Evolutionary conservation across 2,329 filamentous ascomycete genomes (phyloP).

Genomic region (Reticulascus tulasneorum): DNA sequence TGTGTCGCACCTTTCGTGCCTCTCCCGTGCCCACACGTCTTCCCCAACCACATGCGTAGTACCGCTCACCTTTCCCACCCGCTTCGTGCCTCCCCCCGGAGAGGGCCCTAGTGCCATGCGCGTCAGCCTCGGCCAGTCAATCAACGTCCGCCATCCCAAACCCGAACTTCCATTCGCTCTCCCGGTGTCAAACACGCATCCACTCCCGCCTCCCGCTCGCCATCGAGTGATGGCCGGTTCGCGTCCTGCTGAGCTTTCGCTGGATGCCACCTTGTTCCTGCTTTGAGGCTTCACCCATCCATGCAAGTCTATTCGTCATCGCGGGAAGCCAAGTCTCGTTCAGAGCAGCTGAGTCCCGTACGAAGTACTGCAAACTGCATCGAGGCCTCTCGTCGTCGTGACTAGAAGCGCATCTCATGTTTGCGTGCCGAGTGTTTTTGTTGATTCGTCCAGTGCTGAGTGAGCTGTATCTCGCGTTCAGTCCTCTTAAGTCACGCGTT

Average conservation of each 20-base stretch:
- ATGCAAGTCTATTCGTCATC: too few relatives aligned
- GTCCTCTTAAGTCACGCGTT: too few relatives aligned
- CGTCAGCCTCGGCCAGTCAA: constrained; percentile 10
- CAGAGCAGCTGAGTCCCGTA: too few relatives aligned
- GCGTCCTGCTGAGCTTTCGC: neutral
- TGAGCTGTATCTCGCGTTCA: too few relatives aligned
- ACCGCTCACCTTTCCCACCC: constrained; percentile 5
- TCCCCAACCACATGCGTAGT: constrained; percentile 6
- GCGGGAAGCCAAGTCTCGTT: too few relatives aligned
- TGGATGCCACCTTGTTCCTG: neutral
- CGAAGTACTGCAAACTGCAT: too few relatives aligned
- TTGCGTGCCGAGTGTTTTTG: too few relatives aligned
- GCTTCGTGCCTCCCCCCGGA: constrained; percentile 9
- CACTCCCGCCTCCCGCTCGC: constrained; percentile 2
- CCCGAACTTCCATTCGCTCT: constrained; percentile 4
- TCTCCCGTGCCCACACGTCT: neutral
- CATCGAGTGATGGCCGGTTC: neutral
- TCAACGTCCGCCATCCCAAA: constrained; percentile 1
- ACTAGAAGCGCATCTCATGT: too few relatives aligned
- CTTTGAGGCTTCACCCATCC: too few relatives aligned
- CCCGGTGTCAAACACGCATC: constrained; percentile 3
- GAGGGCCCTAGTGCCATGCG: constrained; percentile 11
- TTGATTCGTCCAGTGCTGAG: too few relatives aligned
- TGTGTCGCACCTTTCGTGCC: neutral
- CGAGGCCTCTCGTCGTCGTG: too few relatives aligned